Conservation (phyloP, 495 filamentous ascomycete genomes). For the Penicillium daleae region DNA sequence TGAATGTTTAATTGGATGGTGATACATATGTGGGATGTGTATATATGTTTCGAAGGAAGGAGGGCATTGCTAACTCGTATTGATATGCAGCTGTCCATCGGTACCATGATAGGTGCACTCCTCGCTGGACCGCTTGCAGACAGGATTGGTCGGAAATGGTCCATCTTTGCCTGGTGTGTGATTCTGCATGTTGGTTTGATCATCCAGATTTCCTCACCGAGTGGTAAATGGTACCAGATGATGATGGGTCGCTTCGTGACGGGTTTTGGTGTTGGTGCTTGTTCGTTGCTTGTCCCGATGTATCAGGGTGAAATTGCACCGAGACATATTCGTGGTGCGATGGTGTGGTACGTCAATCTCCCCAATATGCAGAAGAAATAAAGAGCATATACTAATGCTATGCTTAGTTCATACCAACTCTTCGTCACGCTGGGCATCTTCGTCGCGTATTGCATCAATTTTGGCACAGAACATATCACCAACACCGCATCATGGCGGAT, state of each 20-base stretch:
- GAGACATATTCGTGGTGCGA: constrained; percentile 64
- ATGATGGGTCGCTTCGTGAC: constrained; percentile 59
- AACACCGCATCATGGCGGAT: constrained; percentile 70
- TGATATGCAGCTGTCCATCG: constrained; percentile 53
- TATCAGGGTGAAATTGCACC: constrained; percentile 68
- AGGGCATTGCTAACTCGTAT: not conserved
- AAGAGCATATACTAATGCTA: not conserved
- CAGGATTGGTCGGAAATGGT: constrained; percentile 52
- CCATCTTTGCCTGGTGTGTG: constrained; percentile 55
- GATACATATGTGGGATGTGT: not conserved
- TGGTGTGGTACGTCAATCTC: constrained; percentile 52
- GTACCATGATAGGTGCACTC: constrained; percentile 68
- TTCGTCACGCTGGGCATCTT: constrained; percentile 88
- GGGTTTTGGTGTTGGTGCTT: constrained; percentile 66
- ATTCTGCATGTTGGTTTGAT: constrained; percentile 66
- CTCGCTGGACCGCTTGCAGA: constrained; percentile 56
- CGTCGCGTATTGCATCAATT: constrained; percentile 77
- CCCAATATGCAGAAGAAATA: too few species aligned
- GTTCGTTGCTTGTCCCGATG: constrained; percentile 71
- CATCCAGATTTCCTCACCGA: constrained; percentile 61
- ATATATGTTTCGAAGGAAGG: too few species aligned
- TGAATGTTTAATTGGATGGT: too few species aligned
- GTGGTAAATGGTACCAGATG: constrained; percentile 53
- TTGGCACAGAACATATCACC: constrained; percentile 58
- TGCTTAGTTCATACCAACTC: constrained; percentile 65